phyloP scores from a whole-genome alignment of 78 protist species.

The Guillardia theta region DNA sequence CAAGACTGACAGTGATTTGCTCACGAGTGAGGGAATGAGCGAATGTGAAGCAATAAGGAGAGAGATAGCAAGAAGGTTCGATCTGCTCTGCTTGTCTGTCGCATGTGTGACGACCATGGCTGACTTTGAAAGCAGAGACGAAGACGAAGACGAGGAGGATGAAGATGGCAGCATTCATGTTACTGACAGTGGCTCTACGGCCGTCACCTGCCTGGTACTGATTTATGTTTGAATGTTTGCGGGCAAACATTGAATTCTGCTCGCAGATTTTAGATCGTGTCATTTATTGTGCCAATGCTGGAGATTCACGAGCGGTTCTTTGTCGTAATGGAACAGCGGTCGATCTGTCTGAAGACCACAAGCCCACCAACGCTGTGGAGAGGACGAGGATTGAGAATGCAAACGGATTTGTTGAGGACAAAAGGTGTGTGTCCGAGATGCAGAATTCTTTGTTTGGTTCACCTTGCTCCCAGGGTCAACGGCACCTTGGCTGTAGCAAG shows the following conservation, averaged over 20 bases:
- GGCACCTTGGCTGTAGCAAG: neutral
- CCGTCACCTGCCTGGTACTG: neutral
- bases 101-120: neutral
- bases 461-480: neutral
- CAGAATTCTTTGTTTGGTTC: too few relatives aligned
- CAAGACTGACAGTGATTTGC: neutral
- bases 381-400: neutral
- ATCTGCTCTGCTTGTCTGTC: neutral
- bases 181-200: neutral
- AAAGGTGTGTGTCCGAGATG: too few relatives aligned
- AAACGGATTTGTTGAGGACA: neutral
- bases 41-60: neutral
- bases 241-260: neutral
- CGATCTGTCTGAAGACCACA: neutral
- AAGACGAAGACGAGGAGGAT: neutral
- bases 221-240: neutral
- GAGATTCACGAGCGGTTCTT: conserved; percentile 1
- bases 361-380: neutral
- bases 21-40: neutral
- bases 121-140: neutral
- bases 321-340: neutral
- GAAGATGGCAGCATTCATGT: neutral
- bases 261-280: neutral
- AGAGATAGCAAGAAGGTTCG: neutral
- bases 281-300: conserved; percentile 3